phyloP scores from a whole-genome alignment of 768 basidiomycete genomes.

The Neoboletus subvelutipes region DNA sequence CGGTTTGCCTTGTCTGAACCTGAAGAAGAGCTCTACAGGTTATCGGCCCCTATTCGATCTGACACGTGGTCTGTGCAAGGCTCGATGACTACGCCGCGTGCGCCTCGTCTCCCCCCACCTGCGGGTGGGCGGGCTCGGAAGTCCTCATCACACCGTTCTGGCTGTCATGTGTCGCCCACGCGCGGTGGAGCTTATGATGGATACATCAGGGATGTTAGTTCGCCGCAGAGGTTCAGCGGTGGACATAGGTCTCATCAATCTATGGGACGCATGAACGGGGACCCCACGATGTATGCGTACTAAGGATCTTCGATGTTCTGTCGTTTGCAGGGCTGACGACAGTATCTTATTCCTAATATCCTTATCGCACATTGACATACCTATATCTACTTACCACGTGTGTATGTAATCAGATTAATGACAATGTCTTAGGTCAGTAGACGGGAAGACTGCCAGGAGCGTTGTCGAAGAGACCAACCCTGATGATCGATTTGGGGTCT shows the following conservation, averaged over 20 bases:
- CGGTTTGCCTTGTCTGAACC: slow-evolving; percentile 7
- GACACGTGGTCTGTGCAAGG: background rate
- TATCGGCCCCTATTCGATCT: background rate
- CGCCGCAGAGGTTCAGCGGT: background rate
- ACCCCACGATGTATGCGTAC: background rate
- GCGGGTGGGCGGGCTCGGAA: background rate
- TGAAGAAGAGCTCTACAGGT: background rate
- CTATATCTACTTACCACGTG: background rate
- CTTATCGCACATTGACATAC: background rate
- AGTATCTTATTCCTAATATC: background rate
- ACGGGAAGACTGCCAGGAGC: too few relatives aligned
- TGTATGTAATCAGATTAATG: background rate
- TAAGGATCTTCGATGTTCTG: background rate
- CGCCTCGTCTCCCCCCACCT: background rate
- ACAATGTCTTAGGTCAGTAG: too few relatives aligned
- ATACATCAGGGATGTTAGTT: too few relatives aligned
- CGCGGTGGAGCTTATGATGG: background rate
- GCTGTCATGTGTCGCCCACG: background rate
- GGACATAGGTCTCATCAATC: background rate
- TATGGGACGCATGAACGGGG: background rate
- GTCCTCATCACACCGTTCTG: background rate
- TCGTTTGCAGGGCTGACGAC: background rate
- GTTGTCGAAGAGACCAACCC: background rate
- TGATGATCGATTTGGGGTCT: too few relatives aligned
- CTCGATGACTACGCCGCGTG: background rate